Conservation (phyloP, 176 grass and related monocot genomes). For the Secale cereale region DNA sequence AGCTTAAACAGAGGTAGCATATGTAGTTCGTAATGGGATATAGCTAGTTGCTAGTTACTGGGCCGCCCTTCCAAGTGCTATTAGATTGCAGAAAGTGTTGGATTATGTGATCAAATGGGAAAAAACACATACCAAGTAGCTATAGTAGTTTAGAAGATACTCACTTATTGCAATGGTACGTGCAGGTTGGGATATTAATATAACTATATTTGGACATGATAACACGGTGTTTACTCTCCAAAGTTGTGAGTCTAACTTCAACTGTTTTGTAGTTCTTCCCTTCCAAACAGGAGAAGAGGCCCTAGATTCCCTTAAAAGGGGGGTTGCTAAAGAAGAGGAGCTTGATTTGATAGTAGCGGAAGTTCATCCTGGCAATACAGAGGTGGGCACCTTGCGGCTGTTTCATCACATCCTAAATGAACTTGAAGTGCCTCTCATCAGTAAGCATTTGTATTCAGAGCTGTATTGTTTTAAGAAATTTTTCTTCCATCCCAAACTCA, state of each 20-base stretch:
- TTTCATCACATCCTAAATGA: conserved; percentile 7
- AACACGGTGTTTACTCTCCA: background rate
- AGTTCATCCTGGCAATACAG: conserved; percentile 5
- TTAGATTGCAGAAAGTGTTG: background rate
- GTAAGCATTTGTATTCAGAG: conserved; percentile 24
- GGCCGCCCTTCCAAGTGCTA: background rate
- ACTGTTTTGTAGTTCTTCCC: conserved; percentile 5
- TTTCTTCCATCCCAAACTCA: background rate
- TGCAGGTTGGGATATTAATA: background rate
- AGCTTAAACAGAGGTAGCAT: background rate
- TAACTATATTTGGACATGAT: background rate
- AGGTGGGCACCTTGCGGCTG: background rate
- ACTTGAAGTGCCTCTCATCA: conserved; percentile 18
- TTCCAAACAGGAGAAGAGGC: conserved; percentile 13
- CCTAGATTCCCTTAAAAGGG: conserved; percentile 22
- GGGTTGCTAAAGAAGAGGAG: background rate
- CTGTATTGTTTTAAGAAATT: conserved; percentile 2
- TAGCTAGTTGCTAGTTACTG: background rate
- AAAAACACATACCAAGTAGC: background rate
- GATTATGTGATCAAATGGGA: conserved; percentile 1
- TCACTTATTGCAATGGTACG: background rate
- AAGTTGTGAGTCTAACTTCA: background rate
- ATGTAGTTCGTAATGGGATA: background rate
- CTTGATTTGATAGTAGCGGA: conserved; percentile 38
- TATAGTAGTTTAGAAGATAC: conserved; percentile 1